Percentiles rank a stretch among this genome's conserved stretches.
Conservation (phyloP, 2,329 filamentous ascomycete species). For the Periconia sp. region DNA sequence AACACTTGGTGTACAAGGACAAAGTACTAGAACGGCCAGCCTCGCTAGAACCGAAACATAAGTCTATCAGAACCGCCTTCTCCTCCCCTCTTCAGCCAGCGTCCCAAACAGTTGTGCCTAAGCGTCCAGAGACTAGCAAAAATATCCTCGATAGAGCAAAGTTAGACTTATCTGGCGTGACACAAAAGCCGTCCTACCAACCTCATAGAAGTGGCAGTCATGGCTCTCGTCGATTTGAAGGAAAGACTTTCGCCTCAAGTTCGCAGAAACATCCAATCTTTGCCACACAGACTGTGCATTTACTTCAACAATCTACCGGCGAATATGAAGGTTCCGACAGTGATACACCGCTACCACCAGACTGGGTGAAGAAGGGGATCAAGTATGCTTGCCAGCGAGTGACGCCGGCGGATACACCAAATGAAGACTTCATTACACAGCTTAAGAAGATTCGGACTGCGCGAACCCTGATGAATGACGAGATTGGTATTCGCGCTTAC, state of each 20-base stretch:
- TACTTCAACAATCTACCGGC: conserved; percentile 75
- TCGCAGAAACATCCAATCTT: conserved; percentile 18
- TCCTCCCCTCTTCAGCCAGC: conserved; percentile 12
- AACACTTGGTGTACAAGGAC: conserved; percentile 61
- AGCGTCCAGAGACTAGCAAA: conserved; percentile 23
- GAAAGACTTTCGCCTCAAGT: conserved; percentile 36
- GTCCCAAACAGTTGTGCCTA: conserved; percentile 27
- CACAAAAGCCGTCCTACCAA: conserved; percentile 19
- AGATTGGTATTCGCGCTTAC: conserved; percentile 84
- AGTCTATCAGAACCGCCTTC: conserved; percentile 24
- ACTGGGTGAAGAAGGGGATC: conserved; percentile 68
- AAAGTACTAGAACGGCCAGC: conserved; percentile 49
- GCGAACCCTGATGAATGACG: conserved; percentile 73
- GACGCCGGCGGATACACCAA: conserved; percentile 73
- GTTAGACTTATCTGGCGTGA: conserved; percentile 48
- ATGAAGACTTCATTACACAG: conserved; percentile 74
- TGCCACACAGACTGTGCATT: conserved; percentile 33
- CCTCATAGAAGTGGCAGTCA: conserved; percentile 20
- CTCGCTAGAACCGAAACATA: conserved; percentile 17
- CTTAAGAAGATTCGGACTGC: conserved; percentile 76
- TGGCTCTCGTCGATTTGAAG: conserved; percentile 39
- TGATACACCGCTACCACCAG: conserved; percentile 70
- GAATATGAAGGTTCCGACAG: conserved; percentile 69
- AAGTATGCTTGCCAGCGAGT: conserved; percentile 82
- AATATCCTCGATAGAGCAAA: conserved; percentile 62